These are phyloP conservation scores for Pseudoscleropodium purum DNA, from an alignment of 225 moss, liverwort and hornwort genomes.

Conservation along the genomic window DNA sequence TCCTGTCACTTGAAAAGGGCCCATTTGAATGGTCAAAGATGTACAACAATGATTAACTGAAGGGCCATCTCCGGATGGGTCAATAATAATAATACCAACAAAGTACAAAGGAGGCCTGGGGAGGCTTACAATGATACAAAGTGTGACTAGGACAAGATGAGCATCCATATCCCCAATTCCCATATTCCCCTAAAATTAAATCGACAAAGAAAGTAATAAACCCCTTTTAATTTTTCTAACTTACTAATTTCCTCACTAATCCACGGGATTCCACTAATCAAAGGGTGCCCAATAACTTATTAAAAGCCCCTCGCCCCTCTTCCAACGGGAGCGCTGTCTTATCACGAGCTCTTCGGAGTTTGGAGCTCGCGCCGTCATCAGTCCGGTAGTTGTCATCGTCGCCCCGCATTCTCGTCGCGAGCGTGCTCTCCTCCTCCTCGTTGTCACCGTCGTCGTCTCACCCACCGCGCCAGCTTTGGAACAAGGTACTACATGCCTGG, in stretches of 20 bases:
- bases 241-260: not conserved
- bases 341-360: not conserved
- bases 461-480: not conserved
- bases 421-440: not conserved
- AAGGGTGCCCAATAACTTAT: not conserved
- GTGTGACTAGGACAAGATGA: slow-evolving; percentile 15
- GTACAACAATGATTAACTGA: not conserved
- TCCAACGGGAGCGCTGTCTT: not conserved
- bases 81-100: not conserved
- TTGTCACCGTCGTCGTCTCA: not conserved
- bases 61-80: not conserved
- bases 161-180: slow-evolving; percentile 17
- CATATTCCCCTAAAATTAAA: not conserved
- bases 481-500: not conserved
- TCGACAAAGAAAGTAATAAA: not conserved
- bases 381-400: not conserved
- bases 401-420: not conserved
- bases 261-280: not conserved
- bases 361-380: not conserved
- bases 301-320: not conserved
- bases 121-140: not conserved
- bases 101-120: not conserved
- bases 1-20: not conserved
- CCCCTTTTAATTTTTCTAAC: no score
- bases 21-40: not conserved